Percentiles rank a stretch among this genome's conserved stretches.
phyloP scores from a whole-genome alignment of 2,329 filamentous ascomycete species.

The Alternaria infectoria region DNA sequence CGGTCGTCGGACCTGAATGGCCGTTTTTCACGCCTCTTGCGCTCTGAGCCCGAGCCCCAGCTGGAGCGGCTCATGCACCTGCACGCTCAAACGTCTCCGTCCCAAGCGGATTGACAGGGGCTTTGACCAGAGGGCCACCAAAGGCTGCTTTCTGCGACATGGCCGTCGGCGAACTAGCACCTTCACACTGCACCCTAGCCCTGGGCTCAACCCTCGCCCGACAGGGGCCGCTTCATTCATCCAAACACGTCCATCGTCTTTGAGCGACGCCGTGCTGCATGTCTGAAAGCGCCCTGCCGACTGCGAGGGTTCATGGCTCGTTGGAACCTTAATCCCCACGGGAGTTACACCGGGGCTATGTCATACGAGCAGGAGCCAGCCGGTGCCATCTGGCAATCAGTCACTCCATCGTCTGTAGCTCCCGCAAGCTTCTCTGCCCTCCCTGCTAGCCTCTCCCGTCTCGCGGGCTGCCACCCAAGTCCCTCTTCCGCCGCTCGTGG shows the following conservation, averaged over 20 bases:
- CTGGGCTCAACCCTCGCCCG: slow-evolving; percentile 13
- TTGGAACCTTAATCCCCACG: slow-evolving; percentile 41
- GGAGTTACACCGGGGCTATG: slow-evolving; percentile 50
- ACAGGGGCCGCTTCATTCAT: slow-evolving; percentile 4
- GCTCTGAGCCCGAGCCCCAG: slow-evolving; percentile 24
- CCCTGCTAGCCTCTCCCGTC: slow-evolving; percentile 48
- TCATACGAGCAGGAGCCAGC: slow-evolving; percentile 47
- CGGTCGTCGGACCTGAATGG: slow-evolving; percentile 30
- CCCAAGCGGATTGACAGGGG: slow-evolving; percentile 28
- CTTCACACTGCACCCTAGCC: slow-evolving; percentile 2
- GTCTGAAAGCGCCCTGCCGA: slow-evolving; percentile 10
- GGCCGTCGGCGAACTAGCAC: slow-evolving; percentile 17
- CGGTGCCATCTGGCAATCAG: slow-evolving; percentile 41
- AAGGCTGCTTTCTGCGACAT: slow-evolving; percentile 11
- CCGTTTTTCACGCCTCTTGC: slow-evolving; percentile 35
- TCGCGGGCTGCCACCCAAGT: slow-evolving; percentile 41
- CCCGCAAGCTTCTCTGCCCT: slow-evolving; percentile 42
- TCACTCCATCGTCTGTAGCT: slow-evolving; percentile 44
- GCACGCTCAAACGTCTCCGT: slow-evolving; percentile 38
- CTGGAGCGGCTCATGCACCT: slow-evolving; percentile 38
- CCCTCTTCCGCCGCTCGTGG: slow-evolving; percentile 39
- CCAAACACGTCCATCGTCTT: not conserved
- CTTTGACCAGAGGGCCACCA: slow-evolving; percentile 16
- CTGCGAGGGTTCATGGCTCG: slow-evolving; percentile 35
- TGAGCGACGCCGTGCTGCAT: not conserved